phyloP scores from a whole-genome alignment of 805 yeast genomes.

The Schwanniomyces yamadae region DNA sequence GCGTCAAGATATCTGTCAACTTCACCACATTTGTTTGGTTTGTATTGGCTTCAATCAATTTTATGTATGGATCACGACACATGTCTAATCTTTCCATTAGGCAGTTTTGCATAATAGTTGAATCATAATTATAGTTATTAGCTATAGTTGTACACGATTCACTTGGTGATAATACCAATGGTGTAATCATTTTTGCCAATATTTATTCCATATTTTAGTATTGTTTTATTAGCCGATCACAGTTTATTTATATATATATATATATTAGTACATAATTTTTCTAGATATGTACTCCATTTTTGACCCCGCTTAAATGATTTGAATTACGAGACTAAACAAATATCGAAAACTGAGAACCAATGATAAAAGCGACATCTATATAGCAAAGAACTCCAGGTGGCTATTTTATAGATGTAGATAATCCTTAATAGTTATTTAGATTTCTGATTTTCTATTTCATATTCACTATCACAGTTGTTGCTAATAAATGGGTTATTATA shows the following conservation, averaged over 20 bases:
- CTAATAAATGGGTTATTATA: constrained; percentile 7
- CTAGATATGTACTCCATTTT: too few species aligned
- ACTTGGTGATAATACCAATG: constrained; percentile 18
- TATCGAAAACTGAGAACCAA: too few species aligned
- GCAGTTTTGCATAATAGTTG: constrained; percentile 9
- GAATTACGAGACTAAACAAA: too few species aligned
- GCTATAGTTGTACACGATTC: constrained; percentile 18
- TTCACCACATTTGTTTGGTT: constrained; percentile 9
- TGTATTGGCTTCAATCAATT: constrained; percentile 1
- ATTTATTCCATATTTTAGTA: too few species aligned
- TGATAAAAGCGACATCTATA: too few species aligned
- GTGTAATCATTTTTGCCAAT: background rate
- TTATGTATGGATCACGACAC: constrained; percentile 12
- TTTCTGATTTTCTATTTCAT: background rate
- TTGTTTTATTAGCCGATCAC: too few species aligned
- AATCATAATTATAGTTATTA: constrained; percentile 8
- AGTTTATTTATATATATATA: too few species aligned
- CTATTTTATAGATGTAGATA: too few species aligned
- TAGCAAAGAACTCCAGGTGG: too few species aligned
- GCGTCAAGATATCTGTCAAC: constrained; percentile 13
- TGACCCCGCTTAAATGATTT: too few species aligned
- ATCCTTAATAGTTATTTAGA: too few species aligned
- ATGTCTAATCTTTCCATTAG: constrained; percentile 7
- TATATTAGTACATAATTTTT: too few species aligned
- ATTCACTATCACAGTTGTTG: constrained; percentile 7